phyloP scores from a whole-genome alignment of 768 basidiomycete species.

The Trametes cubensis region DNA sequence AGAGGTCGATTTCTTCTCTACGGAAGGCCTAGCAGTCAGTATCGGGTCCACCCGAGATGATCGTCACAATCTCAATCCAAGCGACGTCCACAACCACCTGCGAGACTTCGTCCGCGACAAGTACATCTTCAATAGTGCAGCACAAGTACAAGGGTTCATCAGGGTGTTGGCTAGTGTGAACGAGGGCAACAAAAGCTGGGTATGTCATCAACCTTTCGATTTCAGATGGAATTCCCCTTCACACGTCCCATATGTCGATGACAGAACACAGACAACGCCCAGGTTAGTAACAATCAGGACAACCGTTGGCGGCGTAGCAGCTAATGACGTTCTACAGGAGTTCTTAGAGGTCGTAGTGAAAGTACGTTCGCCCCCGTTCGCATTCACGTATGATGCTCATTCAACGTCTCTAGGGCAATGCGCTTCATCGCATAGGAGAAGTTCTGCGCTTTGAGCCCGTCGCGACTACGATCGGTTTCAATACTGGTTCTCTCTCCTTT shows the following conservation, averaged over 20 bases:
- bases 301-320: conserved; percentile 14
- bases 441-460: conserved; percentile 51
- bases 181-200: conserved; percentile 25
- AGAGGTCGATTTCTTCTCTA: conserved; percentile 14
- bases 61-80: conserved; percentile 39
- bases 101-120: conserved; percentile 46
- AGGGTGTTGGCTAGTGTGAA: conserved; percentile 20
- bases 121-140: conserved; percentile 45
- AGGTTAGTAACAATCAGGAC: conserved; percentile 38
- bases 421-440: conserved; percentile 51
- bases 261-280: conserved; percentile 50
- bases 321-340: conserved; percentile 32
- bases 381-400: background rate
- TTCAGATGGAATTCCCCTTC: background rate
- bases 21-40: conserved; percentile 4
- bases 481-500: conserved; percentile 50
- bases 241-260: background rate
- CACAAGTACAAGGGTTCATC: conserved; percentile 50
- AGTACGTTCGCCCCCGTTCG: conserved; percentile 31
- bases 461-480: conserved; percentile 38
- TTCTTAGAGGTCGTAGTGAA: conserved; percentile 41
- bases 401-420: conserved; percentile 44
- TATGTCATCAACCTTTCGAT: background rate
- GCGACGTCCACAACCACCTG: conserved; percentile 50
- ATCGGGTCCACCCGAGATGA: conserved; percentile 10